These are phyloP conservation scores for Solanum etuberosum DNA, from an alignment of 257 asterid genomes.

Conservation along the genomic window DNA sequence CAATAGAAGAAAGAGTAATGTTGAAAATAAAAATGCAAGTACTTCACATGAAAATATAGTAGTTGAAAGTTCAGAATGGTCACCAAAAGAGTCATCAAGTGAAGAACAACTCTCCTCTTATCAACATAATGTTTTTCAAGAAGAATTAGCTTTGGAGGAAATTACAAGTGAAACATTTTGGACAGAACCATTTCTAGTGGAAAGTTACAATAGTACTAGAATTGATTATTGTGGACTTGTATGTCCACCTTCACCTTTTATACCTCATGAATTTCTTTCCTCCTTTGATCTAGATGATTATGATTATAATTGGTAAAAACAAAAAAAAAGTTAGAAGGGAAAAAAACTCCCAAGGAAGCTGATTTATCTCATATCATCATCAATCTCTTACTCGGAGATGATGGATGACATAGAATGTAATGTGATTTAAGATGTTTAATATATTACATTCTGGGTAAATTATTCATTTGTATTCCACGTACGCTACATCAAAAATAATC, in stretches of 20 bases:
- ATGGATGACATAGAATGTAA: neutral
- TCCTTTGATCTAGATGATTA: neutral
- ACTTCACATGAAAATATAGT: neutral
- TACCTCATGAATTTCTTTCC: slow-evolving; percentile 1
- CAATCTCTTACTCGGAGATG: neutral
- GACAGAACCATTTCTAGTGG: slow-evolving; percentile 1
- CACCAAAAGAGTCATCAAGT: neutral
- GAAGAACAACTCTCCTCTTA: neutral
- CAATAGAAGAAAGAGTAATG: neutral
- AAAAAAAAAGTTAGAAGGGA: neutral
- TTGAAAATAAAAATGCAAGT: neutral
- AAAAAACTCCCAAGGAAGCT: too few relatives aligned
- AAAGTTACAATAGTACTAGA: neutral
- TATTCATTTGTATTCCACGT: neutral
- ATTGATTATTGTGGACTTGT: neutral
- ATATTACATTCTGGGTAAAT: neutral
- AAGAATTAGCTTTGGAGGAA: neutral
- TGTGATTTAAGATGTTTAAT: neutral
- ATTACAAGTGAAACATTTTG: neutral
- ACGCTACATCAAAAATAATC: too few relatives aligned
- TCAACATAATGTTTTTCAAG: neutral
- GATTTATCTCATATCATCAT: neutral
- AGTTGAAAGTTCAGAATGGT: neutral
- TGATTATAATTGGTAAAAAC: neutral
- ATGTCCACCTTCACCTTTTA: slow-evolving; percentile 18